Evolutionary conservation across 192 early-diverging fungal genomes (phyloP).

Genomic region (Entophlyctis luteolus): DNA sequence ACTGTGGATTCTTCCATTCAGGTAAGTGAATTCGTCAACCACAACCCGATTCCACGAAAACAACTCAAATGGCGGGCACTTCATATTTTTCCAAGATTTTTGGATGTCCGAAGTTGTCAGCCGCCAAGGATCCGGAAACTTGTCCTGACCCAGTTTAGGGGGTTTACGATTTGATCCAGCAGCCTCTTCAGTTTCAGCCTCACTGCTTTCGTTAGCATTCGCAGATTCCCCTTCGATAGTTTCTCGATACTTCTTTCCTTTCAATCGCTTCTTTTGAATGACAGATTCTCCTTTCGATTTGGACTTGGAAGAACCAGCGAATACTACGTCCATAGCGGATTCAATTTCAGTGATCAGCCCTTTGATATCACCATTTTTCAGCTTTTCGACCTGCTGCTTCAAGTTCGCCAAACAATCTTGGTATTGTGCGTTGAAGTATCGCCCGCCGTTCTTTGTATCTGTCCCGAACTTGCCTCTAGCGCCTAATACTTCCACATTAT

Average conservation of each 20-base stretch:
- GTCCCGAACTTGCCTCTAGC: constrained; percentile 28
- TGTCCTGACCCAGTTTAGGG: constrained; percentile 21
- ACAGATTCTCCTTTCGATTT: neutral
- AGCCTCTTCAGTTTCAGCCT: constrained; percentile 1
- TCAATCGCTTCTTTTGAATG: constrained; percentile 23
- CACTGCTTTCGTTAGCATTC: constrained; percentile 28
- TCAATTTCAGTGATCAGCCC: constrained; percentile 1
- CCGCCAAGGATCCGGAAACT: constrained; percentile 39
- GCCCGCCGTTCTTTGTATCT: constrained; percentile 29
- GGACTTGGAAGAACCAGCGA: neutral
- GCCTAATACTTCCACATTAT: constrained; percentile 30
- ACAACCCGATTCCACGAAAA: constrained; percentile 45
- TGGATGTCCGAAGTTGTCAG: constrained; percentile 21
- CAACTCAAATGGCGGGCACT: constrained; percentile 38
- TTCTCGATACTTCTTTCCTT: constrained; percentile 24
- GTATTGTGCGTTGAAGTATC: constrained; percentile 36
- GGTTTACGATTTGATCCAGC: no score
- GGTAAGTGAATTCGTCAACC: constrained; percentile 49
- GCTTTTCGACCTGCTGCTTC: constrained; percentile 18
- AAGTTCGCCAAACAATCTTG: constrained; percentile 25
- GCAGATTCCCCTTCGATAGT: neutral
- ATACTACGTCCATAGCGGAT: constrained; percentile 13
- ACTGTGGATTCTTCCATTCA: constrained; percentile 30
- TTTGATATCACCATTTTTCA: constrained; percentile 15
- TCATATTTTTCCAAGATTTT: constrained; percentile 35